Evolutionary conservation across 2,329 filamentous ascomycete species (phyloP).

Genomic region (Arthrobotrys sinensis): DNA sequence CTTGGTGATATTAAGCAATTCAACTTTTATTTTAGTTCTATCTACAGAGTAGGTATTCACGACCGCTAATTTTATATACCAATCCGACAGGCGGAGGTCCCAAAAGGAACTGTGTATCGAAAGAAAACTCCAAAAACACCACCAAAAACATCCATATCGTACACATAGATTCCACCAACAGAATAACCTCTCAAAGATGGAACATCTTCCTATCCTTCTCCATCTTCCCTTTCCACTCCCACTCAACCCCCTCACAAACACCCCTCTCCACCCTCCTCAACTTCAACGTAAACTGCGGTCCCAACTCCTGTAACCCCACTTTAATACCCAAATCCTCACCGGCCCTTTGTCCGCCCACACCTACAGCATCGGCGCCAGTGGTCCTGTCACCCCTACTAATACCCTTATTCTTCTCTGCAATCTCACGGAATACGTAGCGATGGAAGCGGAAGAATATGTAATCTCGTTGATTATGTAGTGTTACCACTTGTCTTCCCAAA

Average conservation of each 20-base stretch:
- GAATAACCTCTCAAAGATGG: slow-evolving; percentile 76
- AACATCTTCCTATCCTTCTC: slow-evolving; percentile 95
- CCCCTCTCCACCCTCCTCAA: slow-evolving; percentile 91
- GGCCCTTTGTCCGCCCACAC: slow-evolving; percentile 77
- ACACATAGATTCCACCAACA: background rate
- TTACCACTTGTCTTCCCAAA: slow-evolving; percentile 88
- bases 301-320: slow-evolving; percentile 90
- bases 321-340: slow-evolving; percentile 81
- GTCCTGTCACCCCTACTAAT: slow-evolving; percentile 65
- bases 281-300: slow-evolving; percentile 87
- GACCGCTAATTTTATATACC: too few relatives aligned
- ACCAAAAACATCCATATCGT: background rate
- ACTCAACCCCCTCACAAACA: slow-evolving; percentile 85
- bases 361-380: slow-evolving; percentile 76
- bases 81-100: too few relatives aligned
- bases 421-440: slow-evolving; percentile 90
- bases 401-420: slow-evolving; percentile 34
- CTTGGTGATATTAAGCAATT: too few relatives aligned
- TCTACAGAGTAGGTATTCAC: too few relatives aligned
- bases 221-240: slow-evolving; percentile 97
- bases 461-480: slow-evolving; percentile 93
- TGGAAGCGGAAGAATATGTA: slow-evolving; percentile 95
- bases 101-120: too few relatives aligned
- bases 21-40: too few relatives aligned
- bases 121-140: slow-evolving; percentile 22